A percentile compares a stretch with the other conserved stretches of the same genome.
Evolutionary conservation across 2,329 filamentous ascomycete species (phyloP).

Genomic region (Hyphodiscus sp.): DNA sequence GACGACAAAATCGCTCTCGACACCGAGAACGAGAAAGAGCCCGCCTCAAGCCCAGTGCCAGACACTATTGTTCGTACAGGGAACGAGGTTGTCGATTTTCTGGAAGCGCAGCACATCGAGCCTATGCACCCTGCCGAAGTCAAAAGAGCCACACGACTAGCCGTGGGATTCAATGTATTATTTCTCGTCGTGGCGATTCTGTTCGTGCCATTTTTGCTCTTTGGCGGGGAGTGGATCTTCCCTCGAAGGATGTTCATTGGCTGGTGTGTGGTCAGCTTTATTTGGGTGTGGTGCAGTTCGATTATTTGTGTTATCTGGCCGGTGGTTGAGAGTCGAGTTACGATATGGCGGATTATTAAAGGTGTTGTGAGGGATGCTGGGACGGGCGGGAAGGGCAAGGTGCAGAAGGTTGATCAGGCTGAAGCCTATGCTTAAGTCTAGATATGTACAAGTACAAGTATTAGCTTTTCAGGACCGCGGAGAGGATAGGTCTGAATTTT

Average conservation of each 20-base stretch:
- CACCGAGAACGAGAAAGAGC: conserved; percentile 7
- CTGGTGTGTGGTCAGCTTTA: conserved; percentile 35
- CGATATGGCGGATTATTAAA: conserved; percentile 25
- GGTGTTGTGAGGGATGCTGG: conserved; percentile 4
- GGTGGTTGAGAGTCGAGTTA: conserved; percentile 32
- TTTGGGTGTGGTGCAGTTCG: conserved; percentile 35
- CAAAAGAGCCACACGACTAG: conserved; percentile 32
- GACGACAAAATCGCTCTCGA: not conserved
- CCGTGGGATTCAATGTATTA: conserved; percentile 30
- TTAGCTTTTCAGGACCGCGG: no score
- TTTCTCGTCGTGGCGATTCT: conserved; percentile 33
- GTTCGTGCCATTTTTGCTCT: conserved; percentile 35
- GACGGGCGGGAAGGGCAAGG: no score
- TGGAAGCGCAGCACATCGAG: conserved; percentile 34
- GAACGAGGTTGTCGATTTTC: conserved; percentile 38
- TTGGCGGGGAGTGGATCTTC: conserved; percentile 34
- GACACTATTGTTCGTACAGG: conserved; percentile 27
- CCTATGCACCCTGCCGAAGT: conserved; percentile 36
- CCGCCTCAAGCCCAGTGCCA: conserved; percentile 18
- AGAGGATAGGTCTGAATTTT: no score
- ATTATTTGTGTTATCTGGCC: conserved; percentile 35
- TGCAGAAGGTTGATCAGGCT: no score
- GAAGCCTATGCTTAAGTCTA: no score
- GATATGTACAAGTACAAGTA: no score
- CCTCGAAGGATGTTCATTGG: conserved; percentile 31